Evolutionary conservation across 805 yeast genomes (phyloP).

Genomic region (Lipomyces lipofer): DNA sequence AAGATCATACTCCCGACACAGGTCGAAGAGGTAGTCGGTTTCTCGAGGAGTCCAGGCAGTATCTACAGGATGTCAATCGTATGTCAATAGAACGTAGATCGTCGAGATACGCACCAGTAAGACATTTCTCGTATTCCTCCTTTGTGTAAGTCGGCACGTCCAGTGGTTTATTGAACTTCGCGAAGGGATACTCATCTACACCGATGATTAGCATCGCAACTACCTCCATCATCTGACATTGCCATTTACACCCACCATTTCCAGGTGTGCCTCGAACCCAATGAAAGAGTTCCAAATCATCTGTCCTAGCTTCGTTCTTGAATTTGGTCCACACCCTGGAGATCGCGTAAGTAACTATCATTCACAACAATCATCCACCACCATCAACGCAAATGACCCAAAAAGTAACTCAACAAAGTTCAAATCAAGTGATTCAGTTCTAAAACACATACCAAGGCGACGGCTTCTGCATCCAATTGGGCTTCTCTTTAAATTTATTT

Average conservation of each 20-base stretch:
- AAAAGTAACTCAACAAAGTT: background rate
- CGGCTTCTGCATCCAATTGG: conserved; percentile 60
- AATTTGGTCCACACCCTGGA: conserved; percentile 55
- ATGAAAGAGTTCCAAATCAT: conserved; percentile 61
- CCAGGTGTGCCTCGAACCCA: conserved; percentile 76
- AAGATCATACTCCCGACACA: conserved; percentile 55
- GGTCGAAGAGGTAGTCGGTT: conserved; percentile 72
- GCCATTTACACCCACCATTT: conserved; percentile 5
- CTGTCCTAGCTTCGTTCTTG: conserved; percentile 53
- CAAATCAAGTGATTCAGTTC: too few relatives aligned
- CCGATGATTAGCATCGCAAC: background rate
- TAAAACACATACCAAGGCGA: conserved; percentile 69
- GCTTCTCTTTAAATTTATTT: conserved; percentile 61
- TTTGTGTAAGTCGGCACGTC: conserved; percentile 68
- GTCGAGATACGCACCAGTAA: conserved; percentile 23
- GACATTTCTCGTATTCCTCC: conserved; percentile 54
- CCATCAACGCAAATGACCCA: background rate
- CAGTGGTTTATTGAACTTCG: conserved; percentile 67
- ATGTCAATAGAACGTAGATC: background rate
- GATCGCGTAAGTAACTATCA: too few relatives aligned
- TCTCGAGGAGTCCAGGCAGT: conserved; percentile 73
- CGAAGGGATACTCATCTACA: conserved; percentile 60
- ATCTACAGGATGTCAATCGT: too few relatives aligned
- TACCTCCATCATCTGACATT: too few relatives aligned
- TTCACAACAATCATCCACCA: too few relatives aligned